Percentiles rank a stretch among this genome's conserved stretches.
Evolutionary conservation across 208 protist species (phyloP).

Genomic region (Naegleria lovaniensis): DNA sequence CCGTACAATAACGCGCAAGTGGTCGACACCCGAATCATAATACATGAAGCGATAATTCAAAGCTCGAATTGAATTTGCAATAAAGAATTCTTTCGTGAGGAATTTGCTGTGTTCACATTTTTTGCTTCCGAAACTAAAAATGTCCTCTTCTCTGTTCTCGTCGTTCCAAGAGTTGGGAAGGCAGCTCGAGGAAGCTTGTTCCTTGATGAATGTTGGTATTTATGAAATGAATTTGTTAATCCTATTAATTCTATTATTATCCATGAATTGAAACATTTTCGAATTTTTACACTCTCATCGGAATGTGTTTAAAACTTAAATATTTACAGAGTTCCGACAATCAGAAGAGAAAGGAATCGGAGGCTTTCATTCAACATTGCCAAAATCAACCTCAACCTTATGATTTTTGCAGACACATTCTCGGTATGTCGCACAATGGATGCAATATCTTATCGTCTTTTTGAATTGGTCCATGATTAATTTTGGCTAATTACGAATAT

Average conservation of each 20-base stretch:
- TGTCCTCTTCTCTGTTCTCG: background rate
- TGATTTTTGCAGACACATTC: background rate
- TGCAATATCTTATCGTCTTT: no score
- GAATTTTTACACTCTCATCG: no score
- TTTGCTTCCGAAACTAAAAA: no score
- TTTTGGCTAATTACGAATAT: no score
- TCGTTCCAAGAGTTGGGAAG: background rate
- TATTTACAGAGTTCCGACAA: background rate
- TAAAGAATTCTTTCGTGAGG: background rate
- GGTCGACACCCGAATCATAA: background rate
- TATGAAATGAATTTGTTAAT: background rate
- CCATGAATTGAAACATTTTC: no score
- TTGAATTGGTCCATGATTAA: no score
- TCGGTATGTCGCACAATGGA: background rate
- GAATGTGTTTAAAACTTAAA: no score
- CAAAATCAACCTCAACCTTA: constrained; percentile 1
- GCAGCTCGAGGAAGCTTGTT: background rate
- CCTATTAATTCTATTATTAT: no score
- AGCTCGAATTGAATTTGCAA: background rate
- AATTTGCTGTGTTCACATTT: no score
- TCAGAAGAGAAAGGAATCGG: background rate
- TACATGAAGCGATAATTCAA: no score
- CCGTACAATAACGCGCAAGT: no score
- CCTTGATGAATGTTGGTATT: background rate
- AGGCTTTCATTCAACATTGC: background rate